Evolutionary conservation across 2,329 filamentous ascomycete species (phyloP).

Genomic region (Teratosphaeria pseudoeucalypti): DNA sequence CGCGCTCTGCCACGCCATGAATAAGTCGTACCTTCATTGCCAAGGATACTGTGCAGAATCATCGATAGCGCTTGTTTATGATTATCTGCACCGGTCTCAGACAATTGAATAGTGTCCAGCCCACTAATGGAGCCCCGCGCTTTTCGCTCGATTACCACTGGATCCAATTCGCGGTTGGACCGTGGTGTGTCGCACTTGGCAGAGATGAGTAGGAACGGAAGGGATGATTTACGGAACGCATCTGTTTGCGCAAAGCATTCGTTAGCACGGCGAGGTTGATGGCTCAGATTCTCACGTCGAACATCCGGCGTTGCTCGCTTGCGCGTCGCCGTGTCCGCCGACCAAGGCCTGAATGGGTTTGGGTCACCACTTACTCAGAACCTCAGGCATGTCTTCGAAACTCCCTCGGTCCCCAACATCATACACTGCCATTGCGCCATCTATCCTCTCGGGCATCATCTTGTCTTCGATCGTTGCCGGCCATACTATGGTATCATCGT

Average conservation of each 20-base stretch:
- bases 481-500: conserved; percentile 46
- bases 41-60: conserved; percentile 61
- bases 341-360: not conserved
- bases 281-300: not conserved
- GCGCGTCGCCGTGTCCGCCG: not conserved
- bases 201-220: conserved; percentile 73
- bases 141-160: conserved; percentile 53
- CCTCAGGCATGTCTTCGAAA: conserved; percentile 61
- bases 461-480: conserved; percentile 50
- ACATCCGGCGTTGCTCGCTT: not conserved
- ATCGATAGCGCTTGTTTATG: conserved; percentile 66
- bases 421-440: conserved; percentile 78
- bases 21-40: conserved; percentile 49
- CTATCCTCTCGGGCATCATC: conserved; percentile 57
- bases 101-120: conserved; percentile 59
- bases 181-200: conserved; percentile 80
- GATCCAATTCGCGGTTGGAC: conserved; percentile 59
- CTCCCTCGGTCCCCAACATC: conserved; percentile 73
- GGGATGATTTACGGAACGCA: conserved; percentile 58
- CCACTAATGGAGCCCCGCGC: conserved; percentile 53
- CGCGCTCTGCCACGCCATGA: not conserved
- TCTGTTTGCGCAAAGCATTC: conserved; percentile 40
- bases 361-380: conserved; percentile 56
- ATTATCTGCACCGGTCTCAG: conserved; percentile 57
- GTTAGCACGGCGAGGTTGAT: conserved; percentile 1